Evolutionary conservation across 345 rosid species (phyloP), one percentile per base, ranked within the genome.

Genomic region (Salix caprea): DNA sequence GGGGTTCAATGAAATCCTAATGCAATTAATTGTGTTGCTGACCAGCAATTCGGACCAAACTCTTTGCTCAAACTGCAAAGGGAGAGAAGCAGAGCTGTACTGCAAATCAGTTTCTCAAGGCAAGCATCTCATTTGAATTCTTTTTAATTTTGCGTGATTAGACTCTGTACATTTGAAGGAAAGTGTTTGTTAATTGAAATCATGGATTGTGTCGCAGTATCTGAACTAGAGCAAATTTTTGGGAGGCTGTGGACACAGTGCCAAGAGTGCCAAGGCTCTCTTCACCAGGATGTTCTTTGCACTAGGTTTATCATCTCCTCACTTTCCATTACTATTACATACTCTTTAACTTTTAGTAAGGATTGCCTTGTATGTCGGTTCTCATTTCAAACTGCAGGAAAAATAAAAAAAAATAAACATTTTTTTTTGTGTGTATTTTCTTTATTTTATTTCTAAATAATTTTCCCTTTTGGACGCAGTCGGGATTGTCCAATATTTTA

Each of bases 401-500:
- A 24, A 19, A 19, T 1, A n/a, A 65, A 4, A 54, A 42, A 6
- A 54, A 21, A 1, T 1, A 28, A 44, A 4, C 7, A 12, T 19
- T 40, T 56, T n/a, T n/a, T 21, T 5, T 23, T 40, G 26, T 69
- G 28, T 76, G 11, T 10, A 1, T 44, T 28, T 48, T n/a, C 15
- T 34, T 21, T 76, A 42, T 54, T 50, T 50, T 65, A 34, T 4
- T 61, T 75, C 1, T 65, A 46, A 79, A n/a, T 56, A 26, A 11
- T 26, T 16, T 10, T 70, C 28, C 70, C 10, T 67, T 23, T 21
- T 69, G 65, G 81, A 37, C 65, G 56, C 89, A 96, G 99, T 78
- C 97, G 98, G 66, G 97, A 93, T 86, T 96, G 99, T 76, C 99
- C 99, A 40, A 96, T 96, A 86, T 96, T 96, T 83, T 96, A 92